Conservation (phyloP, 1,139 yeast species). For the Hemisphaericaspora lyxosophila region DNA sequence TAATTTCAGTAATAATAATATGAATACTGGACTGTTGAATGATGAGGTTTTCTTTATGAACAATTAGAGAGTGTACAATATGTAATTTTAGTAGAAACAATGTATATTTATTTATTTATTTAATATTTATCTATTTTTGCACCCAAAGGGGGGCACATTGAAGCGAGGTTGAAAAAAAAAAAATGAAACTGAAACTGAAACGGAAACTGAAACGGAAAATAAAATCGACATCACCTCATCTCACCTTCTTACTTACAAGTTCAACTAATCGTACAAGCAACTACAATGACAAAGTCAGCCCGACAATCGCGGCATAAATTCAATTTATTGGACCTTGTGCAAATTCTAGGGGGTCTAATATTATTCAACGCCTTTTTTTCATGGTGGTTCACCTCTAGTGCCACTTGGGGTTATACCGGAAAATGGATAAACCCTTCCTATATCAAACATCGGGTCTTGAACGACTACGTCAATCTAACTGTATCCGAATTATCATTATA, state of each 20-base stretch:
- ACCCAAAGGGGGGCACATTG: too few relatives aligned
- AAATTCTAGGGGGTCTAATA: slow-evolving; percentile 49
- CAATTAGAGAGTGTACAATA: slow-evolving; percentile 1
- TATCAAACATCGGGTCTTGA: slow-evolving; percentile 25
- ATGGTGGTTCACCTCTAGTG: slow-evolving; percentile 48
- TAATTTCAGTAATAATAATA: slow-evolving; percentile 32
- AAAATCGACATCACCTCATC: neutral
- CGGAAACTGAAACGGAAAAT: too few relatives aligned
- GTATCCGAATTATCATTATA: slow-evolving; percentile 48
- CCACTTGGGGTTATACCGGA: slow-evolving; percentile 58
- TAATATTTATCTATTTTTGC: neutral
- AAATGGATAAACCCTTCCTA: slow-evolving; percentile 50
- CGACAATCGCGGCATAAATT: slow-evolving; percentile 13
- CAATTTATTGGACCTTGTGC: slow-evolving; percentile 38
- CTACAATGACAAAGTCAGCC: neutral
- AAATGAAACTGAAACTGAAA: too few relatives aligned
- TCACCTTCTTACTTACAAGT: neutral
- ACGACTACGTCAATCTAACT: slow-evolving; percentile 33
- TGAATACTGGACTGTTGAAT: slow-evolving; percentile 15
- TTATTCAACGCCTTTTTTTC: slow-evolving; percentile 50
- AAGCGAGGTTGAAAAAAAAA: too few relatives aligned
- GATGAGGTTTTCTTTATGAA: slow-evolving; percentile 35
- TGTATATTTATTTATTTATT: slow-evolving; percentile 2
- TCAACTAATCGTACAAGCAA: too few relatives aligned
- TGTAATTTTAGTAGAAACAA: neutral